Conservation (phyloP, 345 rosid species). For the Hypericum androsaemum region DNA sequence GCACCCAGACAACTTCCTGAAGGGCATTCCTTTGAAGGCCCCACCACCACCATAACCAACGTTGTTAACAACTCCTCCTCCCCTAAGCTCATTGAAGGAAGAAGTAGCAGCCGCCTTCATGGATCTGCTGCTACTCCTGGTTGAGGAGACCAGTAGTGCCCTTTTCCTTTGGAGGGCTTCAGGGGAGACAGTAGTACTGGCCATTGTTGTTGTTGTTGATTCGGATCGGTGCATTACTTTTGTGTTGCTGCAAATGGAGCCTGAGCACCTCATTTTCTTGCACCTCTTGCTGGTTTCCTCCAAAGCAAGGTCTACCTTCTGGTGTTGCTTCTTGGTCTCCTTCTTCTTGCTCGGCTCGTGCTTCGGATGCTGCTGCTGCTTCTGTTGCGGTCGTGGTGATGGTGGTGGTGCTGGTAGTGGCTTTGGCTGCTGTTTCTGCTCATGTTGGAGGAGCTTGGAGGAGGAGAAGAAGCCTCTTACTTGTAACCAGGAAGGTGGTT, state of each 20-base stretch:
- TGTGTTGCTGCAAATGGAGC: conserved; percentile 70
- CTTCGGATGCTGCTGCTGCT: conserved; percentile 4
- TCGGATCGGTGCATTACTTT: conserved; percentile 47
- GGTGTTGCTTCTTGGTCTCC: conserved; percentile 4
- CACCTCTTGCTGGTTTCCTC: conserved; percentile 39
- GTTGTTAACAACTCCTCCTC: too few species aligned
- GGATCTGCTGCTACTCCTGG: too few species aligned
- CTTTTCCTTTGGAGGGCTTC: conserved; percentile 33
- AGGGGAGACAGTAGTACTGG: conserved; percentile 17
- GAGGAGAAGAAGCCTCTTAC: conserved; percentile 16
- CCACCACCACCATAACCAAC: too few species aligned
- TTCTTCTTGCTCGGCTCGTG: conserved; percentile 6
- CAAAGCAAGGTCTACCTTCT: conserved; percentile 11
- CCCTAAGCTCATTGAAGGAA: conserved; percentile 12
- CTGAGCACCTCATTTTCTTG: conserved; percentile 72
- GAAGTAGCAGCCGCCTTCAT: conserved; percentile 15
- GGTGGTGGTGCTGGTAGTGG: too few species aligned
- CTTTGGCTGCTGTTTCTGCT: too few species aligned
- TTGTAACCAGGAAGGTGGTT: conserved; percentile 17
- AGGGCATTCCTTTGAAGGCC: conserved; percentile 50
- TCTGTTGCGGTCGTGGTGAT: neutral
- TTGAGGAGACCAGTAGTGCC: conserved; percentile 13
- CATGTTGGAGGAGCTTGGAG: too few species aligned
- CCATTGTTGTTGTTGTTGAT: neutral
- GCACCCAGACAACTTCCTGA: conserved; percentile 65